phyloP scores from a whole-genome alignment of 768 basidiomycete species.

The Boletus reticulatus region DNA sequence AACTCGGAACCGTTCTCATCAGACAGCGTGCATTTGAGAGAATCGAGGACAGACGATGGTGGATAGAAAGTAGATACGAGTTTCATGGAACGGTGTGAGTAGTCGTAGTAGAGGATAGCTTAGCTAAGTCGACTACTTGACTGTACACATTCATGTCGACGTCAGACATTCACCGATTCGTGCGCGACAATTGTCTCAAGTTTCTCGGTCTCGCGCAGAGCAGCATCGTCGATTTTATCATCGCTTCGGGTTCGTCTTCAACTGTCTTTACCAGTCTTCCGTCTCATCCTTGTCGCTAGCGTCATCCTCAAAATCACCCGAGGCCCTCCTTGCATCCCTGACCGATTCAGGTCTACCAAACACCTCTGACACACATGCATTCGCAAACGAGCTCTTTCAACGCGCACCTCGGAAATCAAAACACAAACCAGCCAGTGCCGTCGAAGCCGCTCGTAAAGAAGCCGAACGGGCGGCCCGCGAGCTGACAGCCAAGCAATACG shows the following conservation, averaged over 20 bases:
- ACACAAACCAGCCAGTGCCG: constrained; percentile 49
- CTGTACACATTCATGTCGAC: constrained; percentile 46
- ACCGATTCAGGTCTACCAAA: constrained; percentile 77
- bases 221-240: constrained; percentile 82
- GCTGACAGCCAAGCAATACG: constrained; percentile 70
- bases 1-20: constrained; percentile 50
- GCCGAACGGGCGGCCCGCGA: constrained; percentile 75
- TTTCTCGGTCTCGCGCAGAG: constrained; percentile 83
- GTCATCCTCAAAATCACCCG: constrained; percentile 79
- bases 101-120: no score
- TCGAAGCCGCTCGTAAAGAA: constrained; percentile 52
- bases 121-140: no score
- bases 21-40: constrained; percentile 65
- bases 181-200: constrained; percentile 79
- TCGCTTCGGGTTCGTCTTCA: constrained; percentile 67
- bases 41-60: constrained; percentile 68
- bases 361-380: constrained; percentile 75
- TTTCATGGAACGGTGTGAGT: constrained; percentile 35
- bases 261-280: background rate
- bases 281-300: constrained; percentile 36
- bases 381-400: constrained; percentile 72
- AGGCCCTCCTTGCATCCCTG: constrained; percentile 74
- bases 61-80: constrained; percentile 75
- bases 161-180: constrained; percentile 59
- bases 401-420: constrained; percentile 79